Base-by-base conservation (phyloP, 1,139 yeast genomes). In the Candida sp. region DNA sequence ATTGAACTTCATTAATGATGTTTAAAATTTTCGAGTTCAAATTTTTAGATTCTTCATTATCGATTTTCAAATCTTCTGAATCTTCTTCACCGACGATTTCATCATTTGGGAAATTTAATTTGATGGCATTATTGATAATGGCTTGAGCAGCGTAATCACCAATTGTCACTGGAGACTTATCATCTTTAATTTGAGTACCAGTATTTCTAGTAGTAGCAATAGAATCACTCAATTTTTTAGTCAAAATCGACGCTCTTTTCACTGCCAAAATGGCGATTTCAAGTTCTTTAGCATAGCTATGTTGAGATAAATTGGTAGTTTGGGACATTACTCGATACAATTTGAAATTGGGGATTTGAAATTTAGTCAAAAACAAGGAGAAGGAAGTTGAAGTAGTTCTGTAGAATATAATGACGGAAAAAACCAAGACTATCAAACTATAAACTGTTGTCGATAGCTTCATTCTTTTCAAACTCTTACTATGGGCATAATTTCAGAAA, bases 91-190 rank as follows among this genome's bases (percentile, higher is more conserved):
- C 99, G 3, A 95, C 96, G 47, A 93, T 81, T 48, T 82, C 84
- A 61, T 93, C 99, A 4, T 60, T 52, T 2, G 97, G 97, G 68
- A 93, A 93, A 51, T 83, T 86, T 45, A 79, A 65, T 55, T 80
- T 77, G 49, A 93, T 78, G 3, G 97, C 95, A 48, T 87, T 80
- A 64, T 89, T 91, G 46, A 93, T 84, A 41, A 93, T 80, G 0
- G 97, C 97, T 60, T 93, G 99, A 0, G 97, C 93, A 4, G 96
- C 97, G 61, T 86, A 93, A 61, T 93, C 99, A 21, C 98, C 99
- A 41, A 93, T 78, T 1, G 99, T 93, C 11, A 93, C 99, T 1
- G 99, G 99, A 2, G 97, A 88, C 52, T 83, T 81, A 61, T 93
- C 99, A 34, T 79, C 78, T 59, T 93, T 93, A 49, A 90, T 85